Evolutionary conservation across 345 rosid species (phyloP).

Genomic region (Hypericum perforatum): DNA sequence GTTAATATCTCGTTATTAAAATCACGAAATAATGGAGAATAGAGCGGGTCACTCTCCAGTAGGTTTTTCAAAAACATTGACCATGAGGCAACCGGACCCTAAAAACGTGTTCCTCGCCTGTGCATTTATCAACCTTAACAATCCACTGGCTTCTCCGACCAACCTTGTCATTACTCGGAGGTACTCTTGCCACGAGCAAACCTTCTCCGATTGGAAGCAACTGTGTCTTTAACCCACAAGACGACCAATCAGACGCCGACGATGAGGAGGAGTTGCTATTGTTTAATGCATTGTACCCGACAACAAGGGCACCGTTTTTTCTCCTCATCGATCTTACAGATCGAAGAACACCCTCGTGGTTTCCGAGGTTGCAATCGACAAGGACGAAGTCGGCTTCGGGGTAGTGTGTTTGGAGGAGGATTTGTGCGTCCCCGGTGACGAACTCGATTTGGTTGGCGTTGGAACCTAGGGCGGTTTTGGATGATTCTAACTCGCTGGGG

Average conservation of each 20-base stretch:
- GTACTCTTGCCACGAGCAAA: conserved; percentile 23
- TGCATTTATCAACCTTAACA: conserved; percentile 27
- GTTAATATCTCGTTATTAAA: too few relatives aligned
- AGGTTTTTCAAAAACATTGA: too few relatives aligned
- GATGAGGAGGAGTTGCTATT: too few relatives aligned
- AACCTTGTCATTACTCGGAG: not conserved
- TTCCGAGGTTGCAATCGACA: conserved; percentile 29
- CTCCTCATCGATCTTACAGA: conserved; percentile 19
- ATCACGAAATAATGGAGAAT: too few relatives aligned
- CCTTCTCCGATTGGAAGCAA: conserved; percentile 49
- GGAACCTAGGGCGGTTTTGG: conserved; percentile 15
- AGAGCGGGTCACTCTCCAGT: too few relatives aligned
- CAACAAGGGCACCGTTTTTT: too few relatives aligned
- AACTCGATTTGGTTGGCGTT: conserved; percentile 20
- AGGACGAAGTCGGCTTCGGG: conserved; percentile 34
- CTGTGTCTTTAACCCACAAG: conserved; percentile 20
- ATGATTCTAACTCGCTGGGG: not conserved
- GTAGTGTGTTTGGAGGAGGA: conserved; percentile 18
- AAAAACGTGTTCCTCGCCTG: too few relatives aligned
- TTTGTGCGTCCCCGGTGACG: conserved; percentile 25
- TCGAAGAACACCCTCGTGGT: conserved; percentile 12
- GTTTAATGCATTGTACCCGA: conserved; percentile 39
- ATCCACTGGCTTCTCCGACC: conserved; percentile 38
- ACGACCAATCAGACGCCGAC: too few relatives aligned
- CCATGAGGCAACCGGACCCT: too few relatives aligned